Conservation (phyloP, 1,284 basidiomycete species). For the Moesziomyces aphidis region DNA sequence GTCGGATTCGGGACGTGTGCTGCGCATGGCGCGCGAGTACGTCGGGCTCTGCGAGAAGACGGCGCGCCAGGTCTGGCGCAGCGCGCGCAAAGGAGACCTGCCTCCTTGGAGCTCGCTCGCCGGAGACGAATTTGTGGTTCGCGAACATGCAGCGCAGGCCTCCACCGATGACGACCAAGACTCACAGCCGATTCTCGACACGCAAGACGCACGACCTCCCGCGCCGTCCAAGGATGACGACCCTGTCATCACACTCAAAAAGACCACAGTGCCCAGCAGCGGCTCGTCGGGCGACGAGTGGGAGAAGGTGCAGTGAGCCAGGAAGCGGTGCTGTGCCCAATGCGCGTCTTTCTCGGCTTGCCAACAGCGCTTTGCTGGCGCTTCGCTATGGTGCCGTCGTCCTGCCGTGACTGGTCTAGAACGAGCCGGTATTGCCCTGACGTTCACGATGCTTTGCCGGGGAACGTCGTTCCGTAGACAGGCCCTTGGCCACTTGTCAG, state of each 20-base stretch:
- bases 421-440: no score
- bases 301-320: conserved; percentile 49
- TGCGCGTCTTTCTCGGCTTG: no score
- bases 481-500: no score
- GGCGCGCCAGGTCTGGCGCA: conserved; percentile 49
- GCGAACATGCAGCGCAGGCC: conserved; percentile 16
- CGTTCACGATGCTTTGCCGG: no score
- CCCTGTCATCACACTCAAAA: conserved; percentile 28
- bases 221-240: conserved; percentile 14
- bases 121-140: conserved; percentile 37
- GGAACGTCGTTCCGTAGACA: no score
- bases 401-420: no score
- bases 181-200: conserved; percentile 15
- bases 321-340: not conserved
- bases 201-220: conserved; percentile 30
- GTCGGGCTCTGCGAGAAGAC: conserved; percentile 40
- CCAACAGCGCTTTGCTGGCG: no score
- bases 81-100: conserved; percentile 47
- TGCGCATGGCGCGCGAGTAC: conserved; percentile 48
- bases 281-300: conserved; percentile 39
- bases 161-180: conserved; percentile 24
- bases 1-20: conserved; percentile 26
- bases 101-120: conserved; percentile 53
- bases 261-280: conserved; percentile 35
- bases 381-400: no score